Percentiles rank a stretch among this genome's conserved stretches.
Evolutionary conservation across 805 yeast genomes (phyloP).

Genomic region (Metschnikowia continentalis): DNA sequence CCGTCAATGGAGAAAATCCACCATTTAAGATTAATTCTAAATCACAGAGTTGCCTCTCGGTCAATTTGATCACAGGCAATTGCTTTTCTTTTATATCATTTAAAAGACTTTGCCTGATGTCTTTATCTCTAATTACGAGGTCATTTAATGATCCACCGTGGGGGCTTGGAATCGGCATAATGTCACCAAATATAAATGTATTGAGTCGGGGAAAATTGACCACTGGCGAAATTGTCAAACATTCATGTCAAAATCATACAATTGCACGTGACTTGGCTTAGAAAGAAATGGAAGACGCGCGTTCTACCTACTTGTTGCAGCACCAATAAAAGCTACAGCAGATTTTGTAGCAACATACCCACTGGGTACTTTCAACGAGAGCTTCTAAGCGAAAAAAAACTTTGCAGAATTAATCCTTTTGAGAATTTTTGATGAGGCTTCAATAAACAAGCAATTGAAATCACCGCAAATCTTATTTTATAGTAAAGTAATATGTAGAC

Average conservation of each 20-base stretch:
- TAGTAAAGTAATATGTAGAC: not conserved
- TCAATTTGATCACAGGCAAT: constrained; percentile 49
- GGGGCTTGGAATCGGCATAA: constrained; percentile 64
- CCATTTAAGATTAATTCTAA: constrained; percentile 88
- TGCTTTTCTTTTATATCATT: constrained; percentile 47
- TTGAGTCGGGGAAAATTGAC: not conserved
- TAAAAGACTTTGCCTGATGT: constrained; percentile 51
- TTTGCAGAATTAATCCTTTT: not conserved
- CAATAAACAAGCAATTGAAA: no score
- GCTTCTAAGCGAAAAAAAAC: not conserved
- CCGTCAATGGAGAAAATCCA: constrained; percentile 83
- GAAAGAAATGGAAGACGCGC: constrained; percentile 2
- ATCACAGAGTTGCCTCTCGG: constrained; percentile 91
- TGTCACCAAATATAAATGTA: not conserved
- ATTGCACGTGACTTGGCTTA: constrained; percentile 3
- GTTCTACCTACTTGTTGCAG: not conserved
- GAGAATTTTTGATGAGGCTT: not conserved
- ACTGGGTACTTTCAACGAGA: not conserved
- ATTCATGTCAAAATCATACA: constrained; percentile 1
- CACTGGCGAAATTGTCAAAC: not conserved
- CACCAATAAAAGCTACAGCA: not conserved
- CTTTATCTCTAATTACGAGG: constrained; percentile 74
- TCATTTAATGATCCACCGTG: constrained; percentile 93
- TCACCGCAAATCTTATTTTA: not conserved
- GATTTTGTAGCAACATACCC: not conserved